These are phyloP conservation scores for Nymphaea thermarum DNA, from an alignment of 164 flowering plant species.

Conservation along the genomic window DNA sequence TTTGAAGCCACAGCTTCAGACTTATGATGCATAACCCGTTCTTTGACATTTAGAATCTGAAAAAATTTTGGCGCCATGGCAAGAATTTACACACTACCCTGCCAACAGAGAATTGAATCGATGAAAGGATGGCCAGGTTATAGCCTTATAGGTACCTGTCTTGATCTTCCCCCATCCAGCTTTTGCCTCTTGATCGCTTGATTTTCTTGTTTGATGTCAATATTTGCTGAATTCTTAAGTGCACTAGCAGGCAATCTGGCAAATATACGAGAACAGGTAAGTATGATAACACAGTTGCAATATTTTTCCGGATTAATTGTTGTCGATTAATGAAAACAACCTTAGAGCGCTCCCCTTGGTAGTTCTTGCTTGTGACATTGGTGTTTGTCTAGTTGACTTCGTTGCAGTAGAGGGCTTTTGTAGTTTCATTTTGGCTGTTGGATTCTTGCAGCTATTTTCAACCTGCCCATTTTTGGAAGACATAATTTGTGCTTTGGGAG, in stretches of 20 bases:
- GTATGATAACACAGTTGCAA: no score
- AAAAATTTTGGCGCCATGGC: not conserved
- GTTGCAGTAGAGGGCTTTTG: not conserved
- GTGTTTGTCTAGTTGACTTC: not conserved
- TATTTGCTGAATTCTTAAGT: slow-evolving; percentile 25
- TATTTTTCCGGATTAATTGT: no score
- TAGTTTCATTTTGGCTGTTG: not conserved
- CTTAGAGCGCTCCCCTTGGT: not conserved
- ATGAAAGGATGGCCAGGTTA: not conserved
- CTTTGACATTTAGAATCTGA: slow-evolving; percentile 68
- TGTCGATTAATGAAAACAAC: not conserved
- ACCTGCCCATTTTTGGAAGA: slow-evolving; percentile 2
- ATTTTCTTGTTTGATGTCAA: slow-evolving; percentile 60
- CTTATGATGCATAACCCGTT: slow-evolving; percentile 60
- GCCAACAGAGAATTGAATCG: not conserved
- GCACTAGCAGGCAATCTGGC: not conserved
- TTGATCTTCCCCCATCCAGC: slow-evolving; percentile 71
- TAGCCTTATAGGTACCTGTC: slow-evolving; percentile 58
- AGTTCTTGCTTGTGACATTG: not conserved
- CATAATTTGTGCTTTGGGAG: slow-evolving; percentile 37
- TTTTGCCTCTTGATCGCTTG: slow-evolving; percentile 94
- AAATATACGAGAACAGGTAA: no score
- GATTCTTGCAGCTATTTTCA: not conserved
- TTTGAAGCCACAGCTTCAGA: slow-evolving; percentile 19
- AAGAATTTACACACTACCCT: not conserved